Percentiles rank a stretch among this genome's conserved stretches.
Evolutionary conservation across 768 basidiomycete genomes (phyloP).

Genomic region (Suillus subalutaceus): DNA sequence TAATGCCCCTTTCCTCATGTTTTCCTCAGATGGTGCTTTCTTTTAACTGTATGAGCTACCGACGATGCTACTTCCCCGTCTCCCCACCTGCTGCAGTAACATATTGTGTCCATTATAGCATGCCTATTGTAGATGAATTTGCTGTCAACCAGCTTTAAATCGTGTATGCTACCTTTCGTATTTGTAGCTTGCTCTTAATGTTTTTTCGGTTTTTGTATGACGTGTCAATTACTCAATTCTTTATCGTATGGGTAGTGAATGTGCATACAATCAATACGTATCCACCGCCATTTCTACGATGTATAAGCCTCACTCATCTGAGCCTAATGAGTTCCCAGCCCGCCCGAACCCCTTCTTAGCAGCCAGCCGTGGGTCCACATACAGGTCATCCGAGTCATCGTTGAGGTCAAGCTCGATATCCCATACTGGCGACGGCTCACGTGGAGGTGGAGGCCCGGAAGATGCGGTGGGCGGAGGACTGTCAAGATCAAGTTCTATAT

Average conservation of each 20-base stretch:
- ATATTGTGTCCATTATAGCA: constrained; percentile 28
- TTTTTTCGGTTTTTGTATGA: not conserved
- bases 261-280: not conserved
- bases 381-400: constrained; percentile 13
- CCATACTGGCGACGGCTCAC: constrained; percentile 32
- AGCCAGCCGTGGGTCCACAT: constrained; percentile 6
- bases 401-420: constrained; percentile 55
- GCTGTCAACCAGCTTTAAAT: constrained; percentile 3
- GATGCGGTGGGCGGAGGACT: constrained; percentile 21
- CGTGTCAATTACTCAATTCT: not conserved
- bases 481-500: constrained; percentile 65
- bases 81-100: constrained; percentile 16
- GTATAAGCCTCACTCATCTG: constrained; percentile 1
- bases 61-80: constrained; percentile 1
- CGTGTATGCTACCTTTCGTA: not conserved
- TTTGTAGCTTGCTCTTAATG: not conserved
- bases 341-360: constrained; percentile 5
- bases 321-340: constrained; percentile 1
- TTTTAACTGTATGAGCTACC: not conserved
- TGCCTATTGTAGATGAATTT: not conserved
- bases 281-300: not conserved
- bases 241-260: not conserved
- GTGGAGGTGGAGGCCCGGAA: constrained; percentile 15
- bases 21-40: not conserved
- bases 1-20: not conserved